Base-by-base conservation (phyloP, 345 rosid genomes). In the Psidium guajava region DNA sequence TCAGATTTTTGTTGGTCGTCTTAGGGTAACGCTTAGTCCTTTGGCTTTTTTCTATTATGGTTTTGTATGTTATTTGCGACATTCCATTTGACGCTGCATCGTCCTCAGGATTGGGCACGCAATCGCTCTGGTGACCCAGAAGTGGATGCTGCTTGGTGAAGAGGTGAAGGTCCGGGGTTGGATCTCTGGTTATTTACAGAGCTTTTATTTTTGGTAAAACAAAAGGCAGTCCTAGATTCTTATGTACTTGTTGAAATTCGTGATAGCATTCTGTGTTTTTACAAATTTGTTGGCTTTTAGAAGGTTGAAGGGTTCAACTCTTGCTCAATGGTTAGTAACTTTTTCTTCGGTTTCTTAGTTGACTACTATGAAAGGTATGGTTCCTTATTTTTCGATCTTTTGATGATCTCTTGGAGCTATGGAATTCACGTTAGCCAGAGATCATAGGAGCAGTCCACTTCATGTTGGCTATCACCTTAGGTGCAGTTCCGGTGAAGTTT, bases 151-250 rank as follows among this genome's bases (percentile, higher is more conserved):
- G 96, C 98, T 86, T 69, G 90, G 59, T 90, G 88, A 86, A 92
- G 90, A 75, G 99, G 98, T 85, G 98, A 95, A 89, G 99, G 95
- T 89, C 98, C 98, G 40, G 99, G 98, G 58, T 89, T 95, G 93
- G 92, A 96, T 84, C 91, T 97, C 91, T 97, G 96, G 98, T 97
- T 85, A 91, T 94, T 92, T 81, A 73, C 36, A 82, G 25, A 20
- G 20, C 27, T 54, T 56, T 21, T 13, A 13, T 27, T 85, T 81
- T 12, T 53, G 82, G 61, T 20, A 36, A 21, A 52, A 51, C 32
- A 10, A 69, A 36, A 32, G 36, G 42, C 47, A 36, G 24, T 69
- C 47, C 13, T 69, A n/a, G n/a, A n/a, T n/a, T n/a, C n/a, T n/a
- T 36, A 32, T 32, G 36, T 6, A 32, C 47, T 32, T 69, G 47